Evolutionary conservation across 2,329 filamentous ascomycete genomes (phyloP).

Genomic region (Tolypocladium tundrense): DNA sequence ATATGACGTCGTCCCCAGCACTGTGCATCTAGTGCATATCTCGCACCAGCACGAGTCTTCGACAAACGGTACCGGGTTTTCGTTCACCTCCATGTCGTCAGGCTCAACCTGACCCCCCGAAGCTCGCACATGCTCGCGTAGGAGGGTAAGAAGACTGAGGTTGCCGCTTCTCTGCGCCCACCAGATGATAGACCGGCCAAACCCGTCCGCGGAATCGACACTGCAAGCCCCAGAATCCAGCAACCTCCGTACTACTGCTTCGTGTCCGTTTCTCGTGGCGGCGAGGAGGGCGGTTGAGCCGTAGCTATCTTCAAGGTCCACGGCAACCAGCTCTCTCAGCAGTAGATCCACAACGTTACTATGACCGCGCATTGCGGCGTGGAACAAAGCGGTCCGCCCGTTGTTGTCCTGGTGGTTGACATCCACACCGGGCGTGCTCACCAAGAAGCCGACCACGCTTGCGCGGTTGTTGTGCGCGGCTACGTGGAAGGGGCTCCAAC

Average conservation of each 20-base stretch:
- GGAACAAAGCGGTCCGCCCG: conserved; percentile 1
- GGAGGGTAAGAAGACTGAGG: background rate
- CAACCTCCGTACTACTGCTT: background rate
- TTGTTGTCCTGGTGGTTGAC: background rate
- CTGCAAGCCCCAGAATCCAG: background rate
- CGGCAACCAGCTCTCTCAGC: background rate
- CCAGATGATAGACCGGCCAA: conserved; percentile 1
- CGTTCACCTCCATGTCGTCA: background rate
- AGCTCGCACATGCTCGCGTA: background rate
- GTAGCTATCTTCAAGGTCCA: background rate
- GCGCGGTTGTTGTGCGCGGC: conserved; percentile 2
- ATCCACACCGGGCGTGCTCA: background rate
- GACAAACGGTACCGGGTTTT: background rate
- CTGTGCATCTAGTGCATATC: conserved; percentile 6
- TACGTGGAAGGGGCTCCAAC: conserved; percentile 2
- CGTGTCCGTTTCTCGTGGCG: conserved; percentile 2
- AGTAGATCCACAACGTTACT: background rate
- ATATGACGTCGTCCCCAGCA: background rate
- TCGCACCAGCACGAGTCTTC: conserved; percentile 5
- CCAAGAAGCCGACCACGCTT: background rate
- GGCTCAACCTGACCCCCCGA: background rate
- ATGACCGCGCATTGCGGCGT: background rate
- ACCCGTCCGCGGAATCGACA: background rate
- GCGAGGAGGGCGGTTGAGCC: background rate
- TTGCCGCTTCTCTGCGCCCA: conserved; percentile 3